A percentile compares a stretch with the other conserved stretches of the same genome.
phyloP scores from a whole-genome alignment of 2,329 filamentous ascomycete genomes.

The Pseudogymnoascus sp. region DNA sequence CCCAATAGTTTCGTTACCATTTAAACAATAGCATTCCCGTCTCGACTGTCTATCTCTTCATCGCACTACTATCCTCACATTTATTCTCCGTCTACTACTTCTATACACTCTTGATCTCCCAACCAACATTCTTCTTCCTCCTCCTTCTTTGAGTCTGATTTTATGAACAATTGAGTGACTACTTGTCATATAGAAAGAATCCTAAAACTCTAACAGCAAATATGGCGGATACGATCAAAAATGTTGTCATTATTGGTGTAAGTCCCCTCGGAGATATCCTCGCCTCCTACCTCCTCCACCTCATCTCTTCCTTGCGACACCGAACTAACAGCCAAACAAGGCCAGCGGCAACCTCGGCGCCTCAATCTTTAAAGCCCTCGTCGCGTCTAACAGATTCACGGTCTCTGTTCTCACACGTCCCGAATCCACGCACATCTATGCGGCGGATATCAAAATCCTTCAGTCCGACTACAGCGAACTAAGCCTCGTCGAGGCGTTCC shows the following conservation, averaged over 20 bases:
- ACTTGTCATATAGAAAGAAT: background rate
- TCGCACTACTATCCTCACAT: background rate
- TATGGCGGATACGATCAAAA: background rate
- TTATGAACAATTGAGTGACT: background rate
- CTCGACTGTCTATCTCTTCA: background rate
- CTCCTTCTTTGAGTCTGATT: background rate
- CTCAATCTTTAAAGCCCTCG: slow-evolving; percentile 21
- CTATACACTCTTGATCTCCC: background rate
- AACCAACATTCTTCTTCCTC: background rate
- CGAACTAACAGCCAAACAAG: background rate
- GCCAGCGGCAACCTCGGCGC: slow-evolving; percentile 25
- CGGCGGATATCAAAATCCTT: slow-evolving; percentile 15
- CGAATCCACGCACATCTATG: slow-evolving; percentile 18
- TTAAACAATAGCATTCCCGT: background rate
- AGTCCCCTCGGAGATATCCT: background rate
- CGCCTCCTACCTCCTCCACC: slow-evolving; percentile 5
- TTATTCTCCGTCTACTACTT: background rate
- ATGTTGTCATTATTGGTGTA: background rate
- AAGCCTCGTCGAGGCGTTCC: slow-evolving; percentile 19
- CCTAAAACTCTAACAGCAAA: background rate
- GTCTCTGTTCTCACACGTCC: slow-evolving; percentile 26
- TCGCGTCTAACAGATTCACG: slow-evolving; percentile 18
- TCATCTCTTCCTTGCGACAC: slow-evolving; percentile 37
- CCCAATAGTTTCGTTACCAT: background rate
- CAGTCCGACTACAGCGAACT: slow-evolving; percentile 8